phyloP scores from a whole-genome alignment of 257 asterid species.

The Leptodermis oblonga region DNA sequence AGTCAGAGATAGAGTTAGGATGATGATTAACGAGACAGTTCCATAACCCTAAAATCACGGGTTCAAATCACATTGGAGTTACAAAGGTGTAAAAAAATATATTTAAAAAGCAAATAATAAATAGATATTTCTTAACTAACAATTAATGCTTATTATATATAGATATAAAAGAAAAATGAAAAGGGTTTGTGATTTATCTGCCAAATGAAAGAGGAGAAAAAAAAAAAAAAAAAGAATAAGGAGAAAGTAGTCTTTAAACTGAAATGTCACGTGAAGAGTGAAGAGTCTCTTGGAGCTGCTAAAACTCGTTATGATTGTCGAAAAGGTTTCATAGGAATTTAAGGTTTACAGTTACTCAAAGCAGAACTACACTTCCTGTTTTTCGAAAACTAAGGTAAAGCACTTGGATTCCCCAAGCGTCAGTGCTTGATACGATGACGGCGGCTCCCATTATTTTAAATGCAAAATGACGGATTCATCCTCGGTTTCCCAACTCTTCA shows the following conservation, averaged over 20 bases:
- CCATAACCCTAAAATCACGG: too few species aligned
- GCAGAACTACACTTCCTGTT: constrained; percentile 17
- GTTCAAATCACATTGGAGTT: too few species aligned
- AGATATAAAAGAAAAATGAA: too few species aligned
- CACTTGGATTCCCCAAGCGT: constrained; percentile 43
- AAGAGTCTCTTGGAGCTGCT: not conserved
- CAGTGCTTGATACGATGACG: constrained; percentile 36
- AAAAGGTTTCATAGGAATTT: constrained; percentile 18
- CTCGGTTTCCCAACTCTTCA: not conserved
- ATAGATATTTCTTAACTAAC: too few species aligned
- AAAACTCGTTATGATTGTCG: constrained; percentile 18
- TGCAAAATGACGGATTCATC: constrained; percentile 12
- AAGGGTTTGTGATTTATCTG: too few species aligned
- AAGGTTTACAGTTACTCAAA: constrained; percentile 33
- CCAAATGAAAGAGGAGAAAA: too few species aligned
- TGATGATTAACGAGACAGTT: too few species aligned
- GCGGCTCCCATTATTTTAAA: constrained; percentile 19
- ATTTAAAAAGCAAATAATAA: too few species aligned
- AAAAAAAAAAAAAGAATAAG: too few species aligned
- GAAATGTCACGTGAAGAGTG: constrained; percentile 21
- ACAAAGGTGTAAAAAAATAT: too few species aligned
- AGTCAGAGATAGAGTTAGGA: too few species aligned
- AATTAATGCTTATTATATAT: too few species aligned
- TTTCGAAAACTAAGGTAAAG: constrained; percentile 26
- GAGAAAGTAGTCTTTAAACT: not conserved